These are phyloP conservation scores for Cladorrhinum sp. DNA, from an alignment of 2,329 filamentous ascomycete genomes.

Conservation along the genomic window DNA sequence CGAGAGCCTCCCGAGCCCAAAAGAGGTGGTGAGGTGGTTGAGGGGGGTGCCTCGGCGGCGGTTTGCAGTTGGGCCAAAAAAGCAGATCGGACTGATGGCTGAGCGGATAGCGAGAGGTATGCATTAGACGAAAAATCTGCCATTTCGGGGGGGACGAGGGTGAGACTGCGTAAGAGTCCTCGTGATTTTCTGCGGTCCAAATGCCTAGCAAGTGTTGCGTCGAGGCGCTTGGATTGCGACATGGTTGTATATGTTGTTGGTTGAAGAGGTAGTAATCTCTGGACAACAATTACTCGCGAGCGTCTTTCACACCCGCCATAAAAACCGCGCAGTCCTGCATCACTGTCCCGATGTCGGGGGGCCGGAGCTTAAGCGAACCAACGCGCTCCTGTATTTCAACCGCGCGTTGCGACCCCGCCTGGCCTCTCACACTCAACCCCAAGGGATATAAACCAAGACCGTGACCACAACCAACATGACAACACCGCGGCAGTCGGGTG, in stretches of 20 bases:
- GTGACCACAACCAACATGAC: slow-evolving; percentile 5
- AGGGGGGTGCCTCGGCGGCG: slow-evolving; percentile 6
- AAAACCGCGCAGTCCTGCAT: too few species aligned
- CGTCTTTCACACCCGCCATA: too few species aligned
- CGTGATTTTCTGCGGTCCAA: slow-evolving; percentile 29
- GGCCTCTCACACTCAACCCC: neutral
- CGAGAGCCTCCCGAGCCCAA: slow-evolving; percentile 54
- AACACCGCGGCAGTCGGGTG: slow-evolving; percentile 50
- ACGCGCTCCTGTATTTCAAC: neutral
- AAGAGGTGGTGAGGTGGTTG: slow-evolving; percentile 12
- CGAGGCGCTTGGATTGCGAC: slow-evolving; percentile 23
- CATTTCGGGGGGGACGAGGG: slow-evolving; percentile 61
- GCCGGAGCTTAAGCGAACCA: neutral
- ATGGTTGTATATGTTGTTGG: neutral
- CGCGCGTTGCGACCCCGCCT: neutral
- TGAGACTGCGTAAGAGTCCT: slow-evolving; percentile 43
- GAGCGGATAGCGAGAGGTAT: slow-evolving; percentile 70
- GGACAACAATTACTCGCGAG: too few species aligned
- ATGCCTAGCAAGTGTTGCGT: slow-evolving; percentile 29
- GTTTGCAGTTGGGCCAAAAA: slow-evolving; percentile 50
- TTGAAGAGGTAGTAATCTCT: neutral
- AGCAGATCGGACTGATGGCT: slow-evolving; percentile 53
- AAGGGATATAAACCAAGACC: neutral
- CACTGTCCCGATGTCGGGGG: neutral
- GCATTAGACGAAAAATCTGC: slow-evolving; percentile 77